Evolutionary conservation across 306 rosid species (phyloP).

Genomic region (Acacia confusa): DNA sequence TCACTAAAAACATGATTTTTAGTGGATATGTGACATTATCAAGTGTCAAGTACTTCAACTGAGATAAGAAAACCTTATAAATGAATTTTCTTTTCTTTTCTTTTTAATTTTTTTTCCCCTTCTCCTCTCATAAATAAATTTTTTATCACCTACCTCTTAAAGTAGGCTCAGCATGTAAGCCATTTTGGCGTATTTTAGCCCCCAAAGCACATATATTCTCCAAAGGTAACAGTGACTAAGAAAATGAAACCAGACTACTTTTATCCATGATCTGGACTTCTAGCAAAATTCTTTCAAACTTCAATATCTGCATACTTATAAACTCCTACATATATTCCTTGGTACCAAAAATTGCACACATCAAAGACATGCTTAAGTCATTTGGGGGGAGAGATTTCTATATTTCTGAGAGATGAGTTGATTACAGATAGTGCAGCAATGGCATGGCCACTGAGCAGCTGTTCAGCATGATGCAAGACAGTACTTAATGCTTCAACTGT

Average conservation of each 20-base stretch:
- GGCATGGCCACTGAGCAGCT: slow-evolving; percentile 68
- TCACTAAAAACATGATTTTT: background rate
- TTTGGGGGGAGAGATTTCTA: slow-evolving; percentile 6
- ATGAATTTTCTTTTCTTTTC: no score
- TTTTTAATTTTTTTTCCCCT: background rate
- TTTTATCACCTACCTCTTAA: background rate
- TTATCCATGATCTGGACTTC: background rate
- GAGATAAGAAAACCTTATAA: background rate
- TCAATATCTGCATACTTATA: background rate
- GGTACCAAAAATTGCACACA: background rate
- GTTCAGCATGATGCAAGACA: slow-evolving; percentile 74
- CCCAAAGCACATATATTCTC: background rate
- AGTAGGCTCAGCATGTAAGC: background rate
- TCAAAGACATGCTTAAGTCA: slow-evolving; percentile 15
- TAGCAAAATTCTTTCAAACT: slow-evolving; percentile 15
- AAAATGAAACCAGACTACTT: background rate
- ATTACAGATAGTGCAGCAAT: slow-evolving; percentile 86
- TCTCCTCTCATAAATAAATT: background rate
- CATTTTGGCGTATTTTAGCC: background rate
- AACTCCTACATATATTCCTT: background rate
- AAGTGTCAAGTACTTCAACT: background rate
- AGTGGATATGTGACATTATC: background rate
- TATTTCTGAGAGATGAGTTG: slow-evolving; percentile 27
- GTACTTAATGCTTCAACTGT: slow-evolving; percentile 79
- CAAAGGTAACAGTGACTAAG: background rate